These are phyloP conservation scores for Trichoderma hamatum DNA, from an alignment of 2,329 filamentous ascomycete genomes.

Conservation along the genomic window DNA sequence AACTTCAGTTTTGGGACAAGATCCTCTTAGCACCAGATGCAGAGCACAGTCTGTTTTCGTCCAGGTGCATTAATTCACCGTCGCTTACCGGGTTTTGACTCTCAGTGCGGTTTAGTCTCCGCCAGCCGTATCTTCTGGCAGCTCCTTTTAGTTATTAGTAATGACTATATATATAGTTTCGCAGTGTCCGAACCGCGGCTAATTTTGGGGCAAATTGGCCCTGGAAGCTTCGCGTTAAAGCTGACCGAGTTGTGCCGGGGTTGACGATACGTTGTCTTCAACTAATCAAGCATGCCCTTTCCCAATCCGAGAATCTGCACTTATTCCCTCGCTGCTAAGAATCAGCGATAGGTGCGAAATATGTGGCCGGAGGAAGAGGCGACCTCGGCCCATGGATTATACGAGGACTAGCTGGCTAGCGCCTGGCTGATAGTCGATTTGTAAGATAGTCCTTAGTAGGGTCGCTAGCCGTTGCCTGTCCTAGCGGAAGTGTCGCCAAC, in stretches of 20 bases:
- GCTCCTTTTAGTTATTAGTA: background rate
- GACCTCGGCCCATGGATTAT: background rate
- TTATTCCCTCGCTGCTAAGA: background rate
- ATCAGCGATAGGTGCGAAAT: slow-evolving; percentile 1
- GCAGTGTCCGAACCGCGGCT: background rate
- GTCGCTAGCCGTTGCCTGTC: background rate
- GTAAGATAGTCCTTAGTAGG: background rate
- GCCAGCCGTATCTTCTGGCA: background rate
- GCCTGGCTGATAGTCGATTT: background rate
- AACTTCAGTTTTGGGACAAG: background rate
- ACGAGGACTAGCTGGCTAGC: background rate
- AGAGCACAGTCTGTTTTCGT: background rate
- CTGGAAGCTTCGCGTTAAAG: background rate
- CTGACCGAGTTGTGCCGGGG: background rate
- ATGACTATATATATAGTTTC: background rate
- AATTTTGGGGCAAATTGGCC: background rate
- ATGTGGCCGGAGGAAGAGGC: slow-evolving; percentile 1
- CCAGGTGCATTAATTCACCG: background rate
- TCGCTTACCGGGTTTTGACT: background rate
- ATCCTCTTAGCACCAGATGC: background rate
- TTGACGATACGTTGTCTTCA: background rate
- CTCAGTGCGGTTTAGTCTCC: background rate
- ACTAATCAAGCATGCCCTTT: background rate
- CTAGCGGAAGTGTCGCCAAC: background rate
- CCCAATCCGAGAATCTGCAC: background rate